These are phyloP conservation scores for Auricularia cornea DNA, from an alignment of 768 basidiomycete species.

Conservation along the genomic window DNA sequence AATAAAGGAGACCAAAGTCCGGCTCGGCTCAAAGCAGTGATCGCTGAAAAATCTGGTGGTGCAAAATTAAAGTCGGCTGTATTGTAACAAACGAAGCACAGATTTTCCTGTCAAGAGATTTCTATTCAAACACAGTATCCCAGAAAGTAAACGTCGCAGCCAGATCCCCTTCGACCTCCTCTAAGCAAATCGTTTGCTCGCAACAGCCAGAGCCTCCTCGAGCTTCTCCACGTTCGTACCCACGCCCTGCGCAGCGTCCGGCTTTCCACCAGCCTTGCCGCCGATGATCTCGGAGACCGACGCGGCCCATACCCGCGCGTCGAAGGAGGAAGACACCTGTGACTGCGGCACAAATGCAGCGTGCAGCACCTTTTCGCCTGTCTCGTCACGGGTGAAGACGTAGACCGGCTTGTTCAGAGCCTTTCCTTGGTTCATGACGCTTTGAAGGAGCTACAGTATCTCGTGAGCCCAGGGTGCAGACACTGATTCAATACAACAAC, in stretches of 20 bases:
- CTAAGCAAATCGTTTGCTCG: conserved; percentile 32
- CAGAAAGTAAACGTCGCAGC: not conserved
- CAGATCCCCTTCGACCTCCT: not conserved
- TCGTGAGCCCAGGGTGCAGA: conserved; percentile 1
- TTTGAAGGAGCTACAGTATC: conserved; percentile 57
- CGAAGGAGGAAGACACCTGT: conserved; percentile 46
- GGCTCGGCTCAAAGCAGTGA: too few relatives aligned
- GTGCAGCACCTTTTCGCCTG: conserved; percentile 72
- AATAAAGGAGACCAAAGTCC: not conserved
- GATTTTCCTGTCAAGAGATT: too few relatives aligned
- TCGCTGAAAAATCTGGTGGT: too few relatives aligned
- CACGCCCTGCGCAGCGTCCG: conserved; percentile 84
- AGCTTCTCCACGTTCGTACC: conserved; percentile 59
- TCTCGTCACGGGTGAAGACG: conserved; percentile 71
- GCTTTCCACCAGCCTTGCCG: conserved; percentile 96
- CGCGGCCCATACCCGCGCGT: conserved; percentile 83
- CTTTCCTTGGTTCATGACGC: conserved; percentile 67
- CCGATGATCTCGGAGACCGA: conserved; percentile 73
- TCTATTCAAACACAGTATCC: not conserved
- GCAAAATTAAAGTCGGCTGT: too few relatives aligned
- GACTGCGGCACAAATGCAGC: conserved; percentile 68
- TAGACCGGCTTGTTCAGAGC: conserved; percentile 79
- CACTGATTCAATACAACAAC: not conserved
- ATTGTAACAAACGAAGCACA: too few relatives aligned
- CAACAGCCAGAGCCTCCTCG: conserved; percentile 56